Conservation (phyloP, 176 grass and related monocot genomes). For the Chrysopogon serrulatus region DNA sequence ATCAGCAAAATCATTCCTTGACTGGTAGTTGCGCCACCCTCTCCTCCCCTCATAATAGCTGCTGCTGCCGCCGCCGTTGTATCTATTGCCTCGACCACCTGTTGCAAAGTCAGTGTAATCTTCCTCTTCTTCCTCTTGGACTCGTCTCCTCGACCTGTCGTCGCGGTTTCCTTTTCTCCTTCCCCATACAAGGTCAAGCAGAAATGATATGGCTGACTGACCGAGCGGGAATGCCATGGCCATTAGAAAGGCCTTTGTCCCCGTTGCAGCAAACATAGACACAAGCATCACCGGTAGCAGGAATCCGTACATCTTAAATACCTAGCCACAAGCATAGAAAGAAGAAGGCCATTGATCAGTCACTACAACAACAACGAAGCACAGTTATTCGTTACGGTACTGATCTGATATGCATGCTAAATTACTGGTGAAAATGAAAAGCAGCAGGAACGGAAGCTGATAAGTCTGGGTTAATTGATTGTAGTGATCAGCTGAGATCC, state of each 20-base stretch:
- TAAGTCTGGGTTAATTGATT: neutral
- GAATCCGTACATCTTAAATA: slow-evolving; percentile 52
- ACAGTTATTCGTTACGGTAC: neutral
- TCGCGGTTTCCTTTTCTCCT: slow-evolving; percentile 19
- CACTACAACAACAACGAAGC: neutral
- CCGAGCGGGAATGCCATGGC: slow-evolving; percentile 72
- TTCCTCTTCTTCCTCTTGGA: slow-evolving; percentile 13
- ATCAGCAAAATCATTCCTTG: slow-evolving; percentile 17
- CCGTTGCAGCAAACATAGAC: slow-evolving; percentile 59
- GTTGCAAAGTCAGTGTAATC: neutral
- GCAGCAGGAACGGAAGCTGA: neutral
- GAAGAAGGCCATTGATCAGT: neutral
- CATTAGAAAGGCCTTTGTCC: slow-evolving; percentile 76
- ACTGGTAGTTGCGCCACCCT: slow-evolving; percentile 28
- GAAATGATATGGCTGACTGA: slow-evolving; percentile 64
- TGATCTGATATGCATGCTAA: neutral
- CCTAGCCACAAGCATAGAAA: slow-evolving; percentile 18
- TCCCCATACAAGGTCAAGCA: slow-evolving; percentile 40
- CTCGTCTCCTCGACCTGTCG: slow-evolving; percentile 9
- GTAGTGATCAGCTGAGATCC: neutral
- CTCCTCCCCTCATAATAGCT: slow-evolving; percentile 13
- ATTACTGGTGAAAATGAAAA: neutral
- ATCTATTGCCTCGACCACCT: neutral
- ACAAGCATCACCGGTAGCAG: slow-evolving; percentile 59
- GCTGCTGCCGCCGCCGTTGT: neutral